Evolutionary conservation across 2,329 filamentous ascomycete species (phyloP).

Genomic region (Talaromyces atroroseus): DNA sequence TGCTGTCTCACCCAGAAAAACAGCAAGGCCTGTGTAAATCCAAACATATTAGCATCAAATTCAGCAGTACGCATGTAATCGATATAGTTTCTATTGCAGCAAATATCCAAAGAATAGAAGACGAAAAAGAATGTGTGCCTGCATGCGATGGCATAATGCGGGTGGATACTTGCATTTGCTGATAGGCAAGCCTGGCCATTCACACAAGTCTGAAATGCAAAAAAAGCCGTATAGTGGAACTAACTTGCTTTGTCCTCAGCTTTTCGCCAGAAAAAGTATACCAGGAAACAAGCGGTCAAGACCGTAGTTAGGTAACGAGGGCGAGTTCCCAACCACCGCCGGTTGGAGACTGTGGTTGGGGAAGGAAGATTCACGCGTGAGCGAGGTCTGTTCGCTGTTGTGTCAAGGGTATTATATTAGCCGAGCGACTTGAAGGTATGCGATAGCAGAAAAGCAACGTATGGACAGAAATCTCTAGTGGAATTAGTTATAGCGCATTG

Average conservation of each 20-base stretch:
- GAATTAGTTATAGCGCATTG: not conserved
- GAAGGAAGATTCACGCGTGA: not conserved
- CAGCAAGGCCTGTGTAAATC: constrained; percentile 8
- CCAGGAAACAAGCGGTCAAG: not conserved
- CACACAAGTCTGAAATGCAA: not conserved
- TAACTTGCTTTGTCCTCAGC: not conserved
- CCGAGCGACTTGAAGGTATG: not conserved
- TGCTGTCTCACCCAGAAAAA: constrained; percentile 11
- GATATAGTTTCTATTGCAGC: not conserved
- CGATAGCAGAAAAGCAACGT: not conserved
- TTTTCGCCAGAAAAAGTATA: not conserved
- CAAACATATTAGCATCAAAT: constrained; percentile 7
- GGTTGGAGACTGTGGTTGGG: constrained; percentile 3
- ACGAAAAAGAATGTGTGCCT: not conserved
- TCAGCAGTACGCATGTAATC: not conserved
- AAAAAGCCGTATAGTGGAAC: not conserved
- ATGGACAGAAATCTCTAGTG: not conserved
- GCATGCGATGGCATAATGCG: not conserved
- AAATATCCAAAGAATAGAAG: not conserved
- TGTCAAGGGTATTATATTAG: not conserved
- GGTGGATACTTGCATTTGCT: constrained; percentile 10
- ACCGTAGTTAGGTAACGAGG: not conserved
- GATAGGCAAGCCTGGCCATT: not conserved
- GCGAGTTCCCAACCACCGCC: constrained; percentile 4
- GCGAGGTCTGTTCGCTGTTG: not conserved